Percentiles rank a stretch among this genome's conserved stretches.
Evolutionary conservation across 345 rosid genomes (phyloP).

Genomic region (Pistacia atlantica): DNA sequence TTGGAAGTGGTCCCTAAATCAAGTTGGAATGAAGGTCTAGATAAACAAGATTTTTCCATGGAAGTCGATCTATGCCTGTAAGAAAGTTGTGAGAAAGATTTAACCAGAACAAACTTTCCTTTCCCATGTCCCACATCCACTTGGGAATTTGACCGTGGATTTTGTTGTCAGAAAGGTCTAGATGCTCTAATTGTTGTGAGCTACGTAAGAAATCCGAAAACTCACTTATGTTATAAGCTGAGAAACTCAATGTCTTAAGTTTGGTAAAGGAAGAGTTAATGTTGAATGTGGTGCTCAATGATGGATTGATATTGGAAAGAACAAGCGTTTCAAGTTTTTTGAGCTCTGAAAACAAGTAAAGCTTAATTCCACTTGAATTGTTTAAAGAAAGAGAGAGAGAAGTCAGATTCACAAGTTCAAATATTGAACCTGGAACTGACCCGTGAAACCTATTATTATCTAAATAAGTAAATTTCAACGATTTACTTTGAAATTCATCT

Average conservation of each 20-base stretch:
- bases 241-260: background rate
- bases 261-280: slow-evolving; percentile 7
- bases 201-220: too few species aligned
- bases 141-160: too few species aligned
- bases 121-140: too few species aligned
- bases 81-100: too few species aligned
- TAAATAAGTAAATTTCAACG: background rate
- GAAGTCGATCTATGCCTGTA: too few species aligned
- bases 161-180: too few species aligned
- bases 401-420: background rate
- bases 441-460: slow-evolving; percentile 19
- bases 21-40: too few species aligned
- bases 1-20: too few species aligned
- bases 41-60: too few species aligned
- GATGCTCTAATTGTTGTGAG: too few species aligned
- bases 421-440: slow-evolving; percentile 17
- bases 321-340: background rate
- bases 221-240: slow-evolving; percentile 10
- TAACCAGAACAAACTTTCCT: too few species aligned
- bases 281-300: background rate
- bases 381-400: background rate
- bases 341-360: slow-evolving; percentile 21
- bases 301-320: background rate
- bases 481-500: slow-evolving; percentile 1
- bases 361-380: slow-evolving; percentile 20